phyloP scores from a whole-genome alignment of 2,329 filamentous ascomycete genomes.

The Fusarium armeniacum region DNA sequence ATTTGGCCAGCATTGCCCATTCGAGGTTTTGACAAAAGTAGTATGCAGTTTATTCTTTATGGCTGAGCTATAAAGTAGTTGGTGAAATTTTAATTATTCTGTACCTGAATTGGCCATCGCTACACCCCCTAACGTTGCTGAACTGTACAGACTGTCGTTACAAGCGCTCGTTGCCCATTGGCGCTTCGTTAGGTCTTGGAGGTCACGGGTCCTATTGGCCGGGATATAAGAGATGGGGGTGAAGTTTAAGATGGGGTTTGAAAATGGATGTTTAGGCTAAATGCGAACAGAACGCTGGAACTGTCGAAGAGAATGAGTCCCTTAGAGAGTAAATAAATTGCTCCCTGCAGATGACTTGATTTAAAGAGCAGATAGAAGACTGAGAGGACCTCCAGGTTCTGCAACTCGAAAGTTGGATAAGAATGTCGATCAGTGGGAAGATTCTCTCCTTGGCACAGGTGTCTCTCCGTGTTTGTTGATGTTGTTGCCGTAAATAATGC shows the following conservation, averaged over 20 bases:
- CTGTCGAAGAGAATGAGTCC: neutral
- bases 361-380: neutral
- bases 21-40: neutral
- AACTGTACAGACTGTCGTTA: slow-evolving; percentile 19
- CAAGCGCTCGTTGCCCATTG: slow-evolving; percentile 48
- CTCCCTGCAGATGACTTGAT: neutral
- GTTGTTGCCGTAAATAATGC: neutral
- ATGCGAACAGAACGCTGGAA: slow-evolving; percentile 20
- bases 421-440: slow-evolving; percentile 13
- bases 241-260: slow-evolving; percentile 3
- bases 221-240: slow-evolving; percentile 29
- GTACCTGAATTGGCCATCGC: neutral
- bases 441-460: neutral
- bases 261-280: slow-evolving; percentile 44
- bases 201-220: slow-evolving; percentile 35
- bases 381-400: neutral
- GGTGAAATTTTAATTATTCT: neutral
- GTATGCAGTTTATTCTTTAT: slow-evolving; percentile 11
- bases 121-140: neutral
- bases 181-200: slow-evolving; percentile 27
- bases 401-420: neutral
- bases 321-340: neutral
- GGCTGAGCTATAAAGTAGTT: neutral
- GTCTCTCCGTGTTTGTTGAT: neutral
- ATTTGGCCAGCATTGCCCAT: slow-evolving; percentile 1